Evolutionary conservation across 768 basidiomycete genomes (phyloP).

Genomic region (Plicaturopsis crispa): DNA sequence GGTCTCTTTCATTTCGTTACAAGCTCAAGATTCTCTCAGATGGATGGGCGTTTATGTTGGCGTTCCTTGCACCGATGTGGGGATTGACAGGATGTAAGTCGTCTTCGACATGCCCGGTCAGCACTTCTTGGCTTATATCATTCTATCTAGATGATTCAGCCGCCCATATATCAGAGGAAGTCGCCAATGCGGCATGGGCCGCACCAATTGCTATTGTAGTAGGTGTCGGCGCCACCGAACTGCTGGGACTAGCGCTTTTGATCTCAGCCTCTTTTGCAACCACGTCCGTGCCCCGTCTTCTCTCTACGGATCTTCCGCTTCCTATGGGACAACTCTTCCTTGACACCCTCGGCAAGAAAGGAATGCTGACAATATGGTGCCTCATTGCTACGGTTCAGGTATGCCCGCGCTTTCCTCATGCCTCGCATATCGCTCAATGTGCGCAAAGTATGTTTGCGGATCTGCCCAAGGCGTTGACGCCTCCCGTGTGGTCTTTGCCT

Average conservation of each 20-base stretch:
- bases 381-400: slow-evolving; percentile 36
- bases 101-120: too few species aligned
- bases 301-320: slow-evolving; percentile 25
- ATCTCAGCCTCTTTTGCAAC: slow-evolving; percentile 38
- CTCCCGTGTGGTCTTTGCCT: slow-evolving; percentile 38
- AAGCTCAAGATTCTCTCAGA: slow-evolving; percentile 27
- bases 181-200: slow-evolving; percentile 31
- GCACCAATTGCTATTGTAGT: slow-evolving; percentile 38
- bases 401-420: slow-evolving; percentile 5
- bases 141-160: slow-evolving; percentile 34
- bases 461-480: slow-evolving; percentile 40
- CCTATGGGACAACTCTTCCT: slow-evolving; percentile 33
- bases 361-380: slow-evolving; percentile 37
- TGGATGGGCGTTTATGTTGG: slow-evolving; percentile 66
- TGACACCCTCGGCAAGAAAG: slow-evolving; percentile 30
- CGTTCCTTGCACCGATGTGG: slow-evolving; percentile 77
- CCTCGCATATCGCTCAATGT: neutral
- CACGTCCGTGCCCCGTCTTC: slow-evolving; percentile 24
- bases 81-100: slow-evolving; percentile 66
- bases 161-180: slow-evolving; percentile 40
- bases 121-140: too few species aligned
- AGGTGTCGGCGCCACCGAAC: slow-evolving; percentile 28
- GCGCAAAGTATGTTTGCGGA: slow-evolving; percentile 29
- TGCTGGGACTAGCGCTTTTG: slow-evolving; percentile 33
- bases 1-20: neutral